Evolutionary conservation across 331 rosid species (phyloP).

Genomic region (Dryas integrifolia): DNA sequence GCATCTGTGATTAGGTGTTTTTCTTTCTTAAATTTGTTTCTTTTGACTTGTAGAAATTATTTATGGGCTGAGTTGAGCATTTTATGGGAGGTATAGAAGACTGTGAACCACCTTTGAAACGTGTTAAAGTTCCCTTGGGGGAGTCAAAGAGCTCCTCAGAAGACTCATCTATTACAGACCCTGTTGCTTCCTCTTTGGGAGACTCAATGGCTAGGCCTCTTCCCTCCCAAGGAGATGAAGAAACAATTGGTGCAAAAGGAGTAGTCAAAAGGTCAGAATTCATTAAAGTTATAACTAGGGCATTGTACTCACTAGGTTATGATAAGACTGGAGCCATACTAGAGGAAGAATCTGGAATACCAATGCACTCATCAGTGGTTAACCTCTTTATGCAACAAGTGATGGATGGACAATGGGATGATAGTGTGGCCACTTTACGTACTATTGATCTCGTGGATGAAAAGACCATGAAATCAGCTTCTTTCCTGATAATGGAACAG

Average conservation of each 20-base stretch:
- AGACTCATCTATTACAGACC: neutral
- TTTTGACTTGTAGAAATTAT: constrained; percentile 1
- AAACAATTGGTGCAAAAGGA: constrained; percentile 9
- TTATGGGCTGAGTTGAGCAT: constrained; percentile 14
- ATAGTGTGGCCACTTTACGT: constrained; percentile 11
- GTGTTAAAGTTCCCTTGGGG: constrained; percentile 1
- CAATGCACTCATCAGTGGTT: constrained; percentile 12
- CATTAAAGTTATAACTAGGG: constrained; percentile 13
- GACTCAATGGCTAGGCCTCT: constrained; percentile 12
- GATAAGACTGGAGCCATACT: constrained; percentile 13
- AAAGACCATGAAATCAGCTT: constrained; percentile 2
- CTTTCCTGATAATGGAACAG: constrained; percentile 13
- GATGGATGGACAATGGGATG: constrained; percentile 21
- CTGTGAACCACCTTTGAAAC: constrained; percentile 12
- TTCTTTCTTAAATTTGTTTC: neutral
- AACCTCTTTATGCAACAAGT: constrained; percentile 18
- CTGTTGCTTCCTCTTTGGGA: constrained; percentile 14
- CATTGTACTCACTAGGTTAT: constrained; percentile 23
- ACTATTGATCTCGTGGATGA: constrained; percentile 8
- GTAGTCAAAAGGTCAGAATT: constrained; percentile 16
- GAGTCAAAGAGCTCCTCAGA: neutral
- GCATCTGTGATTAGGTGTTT: neutral
- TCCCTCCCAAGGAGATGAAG: constrained; percentile 18
- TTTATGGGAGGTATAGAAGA: constrained; percentile 22
- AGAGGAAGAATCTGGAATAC: constrained; percentile 25